Evolutionary conservation across 1,284 basidiomycete species (phyloP).

Genomic region (Cutaneotrichosporon daszewskae): DNA sequence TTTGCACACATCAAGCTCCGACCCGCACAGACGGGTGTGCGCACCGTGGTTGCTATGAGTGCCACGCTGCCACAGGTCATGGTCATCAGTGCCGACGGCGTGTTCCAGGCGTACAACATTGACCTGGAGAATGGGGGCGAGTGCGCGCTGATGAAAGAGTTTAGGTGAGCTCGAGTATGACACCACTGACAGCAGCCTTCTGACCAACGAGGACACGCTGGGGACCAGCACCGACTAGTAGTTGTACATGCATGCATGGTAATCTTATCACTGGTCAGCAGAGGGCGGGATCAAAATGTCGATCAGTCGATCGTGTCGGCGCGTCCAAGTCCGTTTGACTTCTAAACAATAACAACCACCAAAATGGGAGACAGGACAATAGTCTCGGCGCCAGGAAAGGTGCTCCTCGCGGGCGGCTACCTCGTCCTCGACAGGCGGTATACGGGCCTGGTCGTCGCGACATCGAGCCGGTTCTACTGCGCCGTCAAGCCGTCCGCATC

Average conservation of each 20-base stretch:
- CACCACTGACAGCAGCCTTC: slow-evolving; percentile 5
- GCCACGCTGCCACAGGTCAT: slow-evolving; percentile 89
- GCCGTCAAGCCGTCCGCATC: slow-evolving; percentile 25
- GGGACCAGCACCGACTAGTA: slow-evolving; percentile 8
- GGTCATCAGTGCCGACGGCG: slow-evolving; percentile 92
- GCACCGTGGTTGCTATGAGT: slow-evolving; percentile 79
- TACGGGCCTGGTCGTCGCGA: slow-evolving; percentile 79
- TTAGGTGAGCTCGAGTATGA: slow-evolving; percentile 51
- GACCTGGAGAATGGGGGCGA: slow-evolving; percentile 96
- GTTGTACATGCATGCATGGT: slow-evolving; percentile 8
- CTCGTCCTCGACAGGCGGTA: slow-evolving; percentile 81
- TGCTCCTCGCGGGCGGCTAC: slow-evolving; percentile 88
- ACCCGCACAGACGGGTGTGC: slow-evolving; percentile 58
- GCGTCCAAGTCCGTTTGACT: neutral
- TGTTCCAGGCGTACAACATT: slow-evolving; percentile 92
- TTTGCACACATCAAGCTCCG: slow-evolving; percentile 90
- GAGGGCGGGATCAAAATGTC: slow-evolving; percentile 2
- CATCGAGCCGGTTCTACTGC: slow-evolving; percentile 90
- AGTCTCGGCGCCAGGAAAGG: slow-evolving; percentile 91
- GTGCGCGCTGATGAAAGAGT: slow-evolving; percentile 89
- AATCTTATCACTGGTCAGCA: too few relatives aligned
- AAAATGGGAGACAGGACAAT: slow-evolving; percentile 39
- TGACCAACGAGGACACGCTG: slow-evolving; percentile 16
- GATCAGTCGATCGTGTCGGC: neutral
- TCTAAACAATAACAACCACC: neutral